Percentiles rank a stretch among this genome's conserved stretches.
phyloP scores from a whole-genome alignment of 106 monocot genomes.

The Dioscorea zingiberensis region DNA sequence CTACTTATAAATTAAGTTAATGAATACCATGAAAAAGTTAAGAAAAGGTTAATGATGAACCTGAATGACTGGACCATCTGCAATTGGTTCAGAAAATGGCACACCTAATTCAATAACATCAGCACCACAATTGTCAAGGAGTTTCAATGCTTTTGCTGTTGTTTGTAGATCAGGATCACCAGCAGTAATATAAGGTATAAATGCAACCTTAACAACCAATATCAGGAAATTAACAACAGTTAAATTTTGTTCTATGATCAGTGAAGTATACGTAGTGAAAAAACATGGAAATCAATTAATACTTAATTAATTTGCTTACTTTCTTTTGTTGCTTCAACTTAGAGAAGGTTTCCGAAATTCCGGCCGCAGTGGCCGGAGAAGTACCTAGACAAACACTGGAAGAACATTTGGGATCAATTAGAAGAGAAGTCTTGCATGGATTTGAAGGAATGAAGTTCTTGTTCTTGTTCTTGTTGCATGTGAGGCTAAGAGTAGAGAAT shows the following conservation, averaged over 20 bases:
- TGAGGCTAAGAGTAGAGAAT: too few relatives aligned
- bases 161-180: constrained; percentile 86
- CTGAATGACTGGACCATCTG: constrained; percentile 97
- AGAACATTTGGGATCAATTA: too few relatives aligned
- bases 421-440: too few relatives aligned
- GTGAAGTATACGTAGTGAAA: neutral
- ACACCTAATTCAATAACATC: constrained; percentile 91
- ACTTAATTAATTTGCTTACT: neutral
- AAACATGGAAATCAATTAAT: neutral
- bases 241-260: neutral
- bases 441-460: too few relatives aligned
- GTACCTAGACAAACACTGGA: neutral
- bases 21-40: neutral
- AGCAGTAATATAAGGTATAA: constrained; percentile 91
- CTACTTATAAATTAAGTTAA: too few relatives aligned
- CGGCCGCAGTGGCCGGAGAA: neutral
- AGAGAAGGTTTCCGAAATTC: neutral
- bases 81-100: constrained; percentile 91
- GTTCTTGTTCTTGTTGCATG: too few relatives aligned
- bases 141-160: constrained; percentile 72
- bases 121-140: constrained; percentile 87
- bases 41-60: constrained; percentile 10
- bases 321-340: neutral
- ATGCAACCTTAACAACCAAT: constrained; percentile 56
- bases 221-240: constrained; percentile 1